Conservation (phyloP, 1,284 basidiomycete genomes). For the Prillingera fragicola region DNA sequence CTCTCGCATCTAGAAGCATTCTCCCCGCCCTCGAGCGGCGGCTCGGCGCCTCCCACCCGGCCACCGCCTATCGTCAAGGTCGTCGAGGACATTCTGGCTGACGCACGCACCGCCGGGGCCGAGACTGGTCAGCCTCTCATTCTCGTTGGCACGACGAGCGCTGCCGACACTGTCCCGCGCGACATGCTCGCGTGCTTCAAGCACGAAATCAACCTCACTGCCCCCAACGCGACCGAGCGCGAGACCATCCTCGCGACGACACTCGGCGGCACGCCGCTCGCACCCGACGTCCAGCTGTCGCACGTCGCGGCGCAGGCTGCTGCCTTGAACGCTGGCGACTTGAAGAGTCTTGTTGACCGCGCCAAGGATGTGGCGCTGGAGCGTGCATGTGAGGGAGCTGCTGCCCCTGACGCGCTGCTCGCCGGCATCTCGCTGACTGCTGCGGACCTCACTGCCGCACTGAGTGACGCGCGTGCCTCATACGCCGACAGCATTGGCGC, state of each 20-base stretch:
- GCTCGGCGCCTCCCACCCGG: conserved; percentile 37
- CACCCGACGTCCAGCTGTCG: conserved; percentile 71
- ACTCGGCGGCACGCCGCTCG: conserved; percentile 53
- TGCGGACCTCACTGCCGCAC: conserved; percentile 66
- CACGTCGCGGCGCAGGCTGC: conserved; percentile 82
- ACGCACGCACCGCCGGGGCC: conserved; percentile 12
- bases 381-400: conserved; percentile 45
- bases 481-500: conserved; percentile 93
- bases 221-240: conserved; percentile 72
- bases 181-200: conserved; percentile 75
- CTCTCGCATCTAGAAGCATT: conserved; percentile 81
- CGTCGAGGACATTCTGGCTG: conserved; percentile 23
- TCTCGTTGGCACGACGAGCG: conserved; percentile 69
- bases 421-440: conserved; percentile 60
- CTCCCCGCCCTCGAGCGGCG: conserved; percentile 62
- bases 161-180: conserved; percentile 62
- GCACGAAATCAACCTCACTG: conserved; percentile 73
- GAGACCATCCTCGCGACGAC: conserved; percentile 58
- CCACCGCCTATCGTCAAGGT: conserved; percentile 35
- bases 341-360: conserved; percentile 64
- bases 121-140: conserved; percentile 57
- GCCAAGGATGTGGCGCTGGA: conserved; percentile 60
- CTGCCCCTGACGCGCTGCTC: conserved; percentile 27
- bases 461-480: conserved; percentile 68
- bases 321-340: conserved; percentile 78